phyloP scores from a whole-genome alignment of 1,284 basidiomycete species.

The Papiliotrema fonsecae region DNA sequence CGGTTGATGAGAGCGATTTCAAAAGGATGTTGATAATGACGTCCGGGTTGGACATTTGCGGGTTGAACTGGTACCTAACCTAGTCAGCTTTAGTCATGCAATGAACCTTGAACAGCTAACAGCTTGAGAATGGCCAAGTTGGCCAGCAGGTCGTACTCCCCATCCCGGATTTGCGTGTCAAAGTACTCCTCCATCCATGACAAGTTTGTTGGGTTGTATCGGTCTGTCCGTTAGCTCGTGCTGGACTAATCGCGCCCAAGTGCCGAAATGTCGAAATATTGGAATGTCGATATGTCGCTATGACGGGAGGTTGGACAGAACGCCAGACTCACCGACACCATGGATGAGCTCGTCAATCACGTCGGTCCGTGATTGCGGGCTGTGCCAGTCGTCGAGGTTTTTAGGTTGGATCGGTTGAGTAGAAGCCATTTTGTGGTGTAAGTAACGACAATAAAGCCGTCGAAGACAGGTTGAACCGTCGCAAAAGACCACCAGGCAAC shows the following conservation, averaged over 20 bases:
- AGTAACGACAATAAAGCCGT: not conserved
- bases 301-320: not conserved
- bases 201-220: constrained; percentile 93
- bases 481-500: not conserved
- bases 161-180: constrained; percentile 79
- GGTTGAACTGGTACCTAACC: constrained; percentile 92
- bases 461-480: not conserved
- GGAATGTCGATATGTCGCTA: not conserved
- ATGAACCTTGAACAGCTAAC: constrained; percentile 48
- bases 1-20: constrained; percentile 81
- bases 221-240: constrained; percentile 56
- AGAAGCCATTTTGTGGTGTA: constrained; percentile 21
- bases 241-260: not conserved
- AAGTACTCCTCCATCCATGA: constrained; percentile 91
- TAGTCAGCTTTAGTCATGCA: constrained; percentile 4
- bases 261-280: not conserved
- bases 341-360: constrained; percentile 85
- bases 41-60: constrained; percentile 84
- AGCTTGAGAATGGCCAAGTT: constrained; percentile 76
- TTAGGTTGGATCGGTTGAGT: constrained; percentile 34
- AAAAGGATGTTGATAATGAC: constrained; percentile 90
- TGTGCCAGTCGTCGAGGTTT: constrained; percentile 46
- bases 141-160: constrained; percentile 88
- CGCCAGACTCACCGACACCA: constrained; percentile 67
- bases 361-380: constrained; percentile 68